These are phyloP conservation scores for Pseudogymnoascus sp. DNA, from an alignment of 2,329 filamentous ascomycete genomes.

Conservation along the genomic window DNA sequence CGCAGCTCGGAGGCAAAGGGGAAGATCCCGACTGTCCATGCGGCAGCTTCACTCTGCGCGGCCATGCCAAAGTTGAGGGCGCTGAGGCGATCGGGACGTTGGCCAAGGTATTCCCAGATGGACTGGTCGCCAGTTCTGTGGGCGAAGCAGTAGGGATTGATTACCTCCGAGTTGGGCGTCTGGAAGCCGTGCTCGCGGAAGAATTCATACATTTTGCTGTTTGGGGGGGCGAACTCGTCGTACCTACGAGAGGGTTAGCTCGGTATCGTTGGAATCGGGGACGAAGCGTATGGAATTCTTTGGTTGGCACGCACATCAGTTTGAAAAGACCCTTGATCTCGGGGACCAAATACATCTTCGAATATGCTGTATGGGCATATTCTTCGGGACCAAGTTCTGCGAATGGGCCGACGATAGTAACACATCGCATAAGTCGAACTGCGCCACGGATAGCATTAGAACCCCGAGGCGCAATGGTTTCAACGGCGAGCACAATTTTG, in stretches of 20 bases:
- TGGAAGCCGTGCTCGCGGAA: constrained; percentile 18
- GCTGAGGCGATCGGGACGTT: constrained; percentile 22
- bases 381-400: constrained; percentile 17
- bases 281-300: background rate
- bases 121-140: constrained; percentile 19
- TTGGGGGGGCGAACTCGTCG: constrained; percentile 19
- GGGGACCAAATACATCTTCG: constrained; percentile 18
- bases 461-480: background rate
- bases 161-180: constrained; percentile 17
- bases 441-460: background rate
- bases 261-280: background rate
- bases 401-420: constrained; percentile 16
- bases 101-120: constrained; percentile 24
- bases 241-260: constrained; percentile 13
- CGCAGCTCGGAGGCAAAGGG: constrained; percentile 20
- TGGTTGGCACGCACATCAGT: constrained; percentile 14
- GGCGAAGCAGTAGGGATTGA: constrained; percentile 25
- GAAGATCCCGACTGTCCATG: constrained; percentile 16
- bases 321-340: constrained; percentile 18
- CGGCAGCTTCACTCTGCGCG: constrained; percentile 14
- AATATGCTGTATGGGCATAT: constrained; percentile 22
- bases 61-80: constrained; percentile 25
- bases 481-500: background rate
- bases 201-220: constrained; percentile 20
- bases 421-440: constrained; percentile 23